Percentiles rank a stretch among this genome's conserved stretches.
These are phyloP conservation scores for Blastomyces emzantsi DNA, from an alignment of 2,329 filamentous ascomycete species.

Conservation along the genomic window DNA sequence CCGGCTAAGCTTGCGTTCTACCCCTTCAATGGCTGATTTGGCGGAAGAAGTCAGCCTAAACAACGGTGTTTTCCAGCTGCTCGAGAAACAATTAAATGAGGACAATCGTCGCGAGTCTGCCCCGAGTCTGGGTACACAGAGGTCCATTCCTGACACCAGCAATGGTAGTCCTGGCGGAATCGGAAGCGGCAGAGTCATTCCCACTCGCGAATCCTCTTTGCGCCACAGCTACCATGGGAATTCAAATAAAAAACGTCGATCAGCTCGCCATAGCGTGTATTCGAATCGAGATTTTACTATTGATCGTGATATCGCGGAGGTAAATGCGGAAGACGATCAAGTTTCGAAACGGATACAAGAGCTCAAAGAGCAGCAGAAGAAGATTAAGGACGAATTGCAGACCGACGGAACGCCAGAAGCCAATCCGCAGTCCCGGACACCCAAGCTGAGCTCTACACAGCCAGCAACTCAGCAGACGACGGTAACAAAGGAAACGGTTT, in stretches of 20 bases:
- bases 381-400: conserved; percentile 43
- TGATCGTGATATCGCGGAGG: conserved; percentile 32
- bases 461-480: conserved; percentile 11
- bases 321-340: conserved; percentile 42
- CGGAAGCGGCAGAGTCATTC: conserved; percentile 49
- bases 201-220: conserved; percentile 59
- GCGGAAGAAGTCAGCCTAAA: conserved; percentile 26
- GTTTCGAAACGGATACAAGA: conserved; percentile 51
- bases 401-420: conserved; percentile 25
- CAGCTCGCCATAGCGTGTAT: conserved; percentile 39
- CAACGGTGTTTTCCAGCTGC: not conserved
- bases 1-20: conserved; percentile 32
- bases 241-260: conserved; percentile 46
- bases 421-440: conserved; percentile 15
- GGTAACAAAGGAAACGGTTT: not conserved
- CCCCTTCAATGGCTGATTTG: conserved; percentile 37
- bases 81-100: conserved; percentile 7
- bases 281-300: conserved; percentile 33
- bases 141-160: conserved; percentile 21
- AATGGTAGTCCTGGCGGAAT: conserved; percentile 29
- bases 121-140: conserved; percentile 30
- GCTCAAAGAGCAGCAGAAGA: conserved; percentile 48
- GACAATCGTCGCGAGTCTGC: conserved; percentile 15
- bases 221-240: conserved; percentile 46
- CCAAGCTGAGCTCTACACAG: conserved; percentile 19